These are phyloP conservation scores for Cordyceps tenuipes DNA, from an alignment of 2,329 filamentous ascomycete genomes.

Conservation along the genomic window DNA sequence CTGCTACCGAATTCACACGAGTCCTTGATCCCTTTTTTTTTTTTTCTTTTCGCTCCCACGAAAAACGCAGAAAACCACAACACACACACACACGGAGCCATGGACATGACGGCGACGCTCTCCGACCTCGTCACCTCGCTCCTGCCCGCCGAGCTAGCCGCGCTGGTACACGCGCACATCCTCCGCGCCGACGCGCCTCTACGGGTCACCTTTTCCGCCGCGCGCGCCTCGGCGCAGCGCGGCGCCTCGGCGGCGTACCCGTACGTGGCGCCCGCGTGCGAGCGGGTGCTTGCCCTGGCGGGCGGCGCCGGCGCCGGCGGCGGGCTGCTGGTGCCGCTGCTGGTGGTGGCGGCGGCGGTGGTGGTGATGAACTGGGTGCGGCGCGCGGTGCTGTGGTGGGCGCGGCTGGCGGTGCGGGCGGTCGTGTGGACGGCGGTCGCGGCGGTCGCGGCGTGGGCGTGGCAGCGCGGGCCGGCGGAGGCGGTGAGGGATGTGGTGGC, in stretches of 20 bases:
- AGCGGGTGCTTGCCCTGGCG: constrained; percentile 28
- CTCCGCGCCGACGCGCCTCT: constrained; percentile 38
- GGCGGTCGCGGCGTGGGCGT: constrained; percentile 47
- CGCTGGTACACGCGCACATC: constrained; percentile 38
- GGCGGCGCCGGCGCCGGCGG: too few relatives aligned
- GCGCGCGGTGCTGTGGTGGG: too few relatives aligned
- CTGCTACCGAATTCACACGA: neutral
- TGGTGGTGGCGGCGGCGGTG: too few relatives aligned
- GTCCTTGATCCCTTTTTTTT: neutral
- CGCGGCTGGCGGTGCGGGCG: too few relatives aligned
- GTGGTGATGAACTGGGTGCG: too few relatives aligned
- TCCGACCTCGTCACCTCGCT: constrained; percentile 30
- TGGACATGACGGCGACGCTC: constrained; percentile 24
- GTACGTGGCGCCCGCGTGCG: constrained; percentile 34
- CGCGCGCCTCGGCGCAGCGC: constrained; percentile 22
- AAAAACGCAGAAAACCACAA: neutral
- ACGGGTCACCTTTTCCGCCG: constrained; percentile 30
- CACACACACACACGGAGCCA: constrained; percentile 13
- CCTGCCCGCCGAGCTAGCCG: constrained; percentile 36
- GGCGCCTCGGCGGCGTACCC: constrained; percentile 29
- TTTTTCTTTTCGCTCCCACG: neutral
- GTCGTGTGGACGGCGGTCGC: constrained; percentile 56
- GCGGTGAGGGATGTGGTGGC: constrained; percentile 50
- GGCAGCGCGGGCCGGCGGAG: constrained; percentile 57
- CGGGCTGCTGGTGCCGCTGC: too few relatives aligned